Conservation (phyloP, 73 alveolate genomes). For the Symbiodinium pilosum region DNA sequence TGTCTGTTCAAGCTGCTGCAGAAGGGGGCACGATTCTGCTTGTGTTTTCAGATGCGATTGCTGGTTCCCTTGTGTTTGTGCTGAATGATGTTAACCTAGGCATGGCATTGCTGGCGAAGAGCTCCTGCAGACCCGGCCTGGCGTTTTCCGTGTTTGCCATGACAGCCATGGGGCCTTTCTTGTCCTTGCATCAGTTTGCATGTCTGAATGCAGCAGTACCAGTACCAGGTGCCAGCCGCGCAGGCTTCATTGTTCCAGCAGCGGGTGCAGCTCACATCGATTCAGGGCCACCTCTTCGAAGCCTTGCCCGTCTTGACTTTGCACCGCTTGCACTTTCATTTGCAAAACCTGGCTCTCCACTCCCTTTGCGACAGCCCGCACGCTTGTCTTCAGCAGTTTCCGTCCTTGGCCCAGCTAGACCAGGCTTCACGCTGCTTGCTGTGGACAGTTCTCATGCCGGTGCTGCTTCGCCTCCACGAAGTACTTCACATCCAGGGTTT, state of each 20-base stretch:
- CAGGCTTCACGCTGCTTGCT: not conserved
- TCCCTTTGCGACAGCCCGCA: not conserved
- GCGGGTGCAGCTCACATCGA: not conserved
- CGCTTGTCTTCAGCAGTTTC: not conserved
- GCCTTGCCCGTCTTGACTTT: not conserved
- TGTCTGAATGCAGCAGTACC: not conserved
- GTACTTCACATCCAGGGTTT: not conserved
- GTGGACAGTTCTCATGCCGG: not conserved
- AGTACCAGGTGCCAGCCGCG: not conserved
- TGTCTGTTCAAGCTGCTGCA: not conserved
- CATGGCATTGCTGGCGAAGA: not conserved
- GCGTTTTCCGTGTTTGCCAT: not conserved
- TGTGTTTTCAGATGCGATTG: not conserved
- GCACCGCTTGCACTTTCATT: not conserved
- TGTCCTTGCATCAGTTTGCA: not conserved
- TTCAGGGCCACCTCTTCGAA: not conserved
- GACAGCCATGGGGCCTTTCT: not conserved
- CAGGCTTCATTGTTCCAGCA: not conserved
- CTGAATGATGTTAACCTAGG: not conserved
- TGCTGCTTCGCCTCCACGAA: not conserved
- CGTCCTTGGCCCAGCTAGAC: not conserved
- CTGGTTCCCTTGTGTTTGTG: not conserved
- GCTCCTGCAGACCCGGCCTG: not conserved
- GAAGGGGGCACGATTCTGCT: not conserved
- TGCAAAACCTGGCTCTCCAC: not conserved